Percentiles rank a stretch among this genome's conserved stretches.
These are phyloP conservation scores for Dryadomyces sulphureus DNA, from an alignment of 2,329 filamentous ascomycete species.

Conservation along the genomic window DNA sequence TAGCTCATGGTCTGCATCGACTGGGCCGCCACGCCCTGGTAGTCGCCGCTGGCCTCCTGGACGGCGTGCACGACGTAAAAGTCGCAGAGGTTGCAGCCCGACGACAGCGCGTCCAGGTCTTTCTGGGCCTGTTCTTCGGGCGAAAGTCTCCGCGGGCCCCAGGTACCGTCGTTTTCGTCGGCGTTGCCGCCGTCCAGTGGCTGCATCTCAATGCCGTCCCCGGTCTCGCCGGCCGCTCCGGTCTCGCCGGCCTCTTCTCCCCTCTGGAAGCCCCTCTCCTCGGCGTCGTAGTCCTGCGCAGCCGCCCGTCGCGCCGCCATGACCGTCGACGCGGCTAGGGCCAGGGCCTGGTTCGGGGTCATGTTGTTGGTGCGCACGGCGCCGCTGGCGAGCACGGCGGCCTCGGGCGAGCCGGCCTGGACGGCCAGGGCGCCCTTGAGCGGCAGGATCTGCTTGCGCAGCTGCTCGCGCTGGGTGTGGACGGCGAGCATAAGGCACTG, in stretches of 20 bases:
- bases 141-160: slow-evolving; percentile 12
- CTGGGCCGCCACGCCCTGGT: slow-evolving; percentile 32
- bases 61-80: slow-evolving; percentile 38
- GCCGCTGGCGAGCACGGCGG: not conserved
- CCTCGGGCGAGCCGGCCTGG: not conserved
- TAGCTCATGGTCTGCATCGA: slow-evolving; percentile 40
- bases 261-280: slow-evolving; percentile 37
- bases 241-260: slow-evolving; percentile 17
- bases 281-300: slow-evolving; percentile 38
- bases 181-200: slow-evolving; percentile 16
- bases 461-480: slow-evolving; percentile 42
- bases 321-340: not conserved
- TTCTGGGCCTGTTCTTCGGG: slow-evolving; percentile 19
- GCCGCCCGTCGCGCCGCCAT: slow-evolving; percentile 11
- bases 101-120: slow-evolving; percentile 33
- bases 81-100: slow-evolving; percentile 38
- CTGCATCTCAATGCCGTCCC: slow-evolving; percentile 30
- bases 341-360: not conserved
- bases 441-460: slow-evolving; percentile 32
- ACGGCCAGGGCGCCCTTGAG: slow-evolving; percentile 4
- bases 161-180: slow-evolving; percentile 11
- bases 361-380: not conserved
- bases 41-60: slow-evolving; percentile 28
- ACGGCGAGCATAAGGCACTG: slow-evolving; percentile 52
- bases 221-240: slow-evolving; percentile 19